These are phyloP conservation scores for Rhizomucor miehei DNA, from an alignment of 371 early-diverging fungal species.

Conservation along the genomic window DNA sequence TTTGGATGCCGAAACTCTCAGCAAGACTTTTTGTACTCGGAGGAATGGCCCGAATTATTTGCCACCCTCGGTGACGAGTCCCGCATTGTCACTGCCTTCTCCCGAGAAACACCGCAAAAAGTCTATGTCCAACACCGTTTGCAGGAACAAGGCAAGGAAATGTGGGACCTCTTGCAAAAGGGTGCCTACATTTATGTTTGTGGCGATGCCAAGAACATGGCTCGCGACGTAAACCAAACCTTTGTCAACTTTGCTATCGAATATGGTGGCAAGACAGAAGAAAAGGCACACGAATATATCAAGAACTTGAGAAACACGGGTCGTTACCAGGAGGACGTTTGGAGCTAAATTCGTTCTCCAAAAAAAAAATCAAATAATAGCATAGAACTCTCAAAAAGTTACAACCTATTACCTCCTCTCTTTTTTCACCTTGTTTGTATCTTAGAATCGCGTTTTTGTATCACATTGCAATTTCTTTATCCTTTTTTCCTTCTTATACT, in stretches of 20 bases:
- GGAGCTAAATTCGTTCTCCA: conserved; percentile 55
- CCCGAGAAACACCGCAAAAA: conserved; percentile 76
- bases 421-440: neutral
- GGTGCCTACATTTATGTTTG: conserved; percentile 90
- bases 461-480: conserved; percentile 1
- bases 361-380: too few species aligned
- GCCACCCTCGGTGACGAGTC: conserved; percentile 53
- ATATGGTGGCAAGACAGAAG: conserved; percentile 67
- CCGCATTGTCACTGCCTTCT: conserved; percentile 82
- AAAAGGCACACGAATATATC: conserved; percentile 73
- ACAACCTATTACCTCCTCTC: neutral
- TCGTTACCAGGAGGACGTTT: conserved; percentile 95
- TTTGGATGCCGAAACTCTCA: conserved; percentile 87
- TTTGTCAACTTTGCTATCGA: conserved; percentile 69
- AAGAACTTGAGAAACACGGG: conserved; percentile 78
- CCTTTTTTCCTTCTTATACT: neutral
- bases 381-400: too few species aligned
- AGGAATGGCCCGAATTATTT: conserved; percentile 78
- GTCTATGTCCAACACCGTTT: conserved; percentile 88
- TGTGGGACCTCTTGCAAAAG: conserved; percentile 77
- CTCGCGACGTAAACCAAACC: conserved; percentile 79
- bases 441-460: too few species aligned
- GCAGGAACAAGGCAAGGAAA: conserved; percentile 52
- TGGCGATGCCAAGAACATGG: conserved; percentile 97
- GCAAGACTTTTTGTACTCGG: conserved; percentile 85